A percentile compares a stretch with the other conserved stretches of the same genome.
Conservation (phyloP, 2,329 filamentous ascomycete genomes). For the Cladosporium sp. region DNA sequence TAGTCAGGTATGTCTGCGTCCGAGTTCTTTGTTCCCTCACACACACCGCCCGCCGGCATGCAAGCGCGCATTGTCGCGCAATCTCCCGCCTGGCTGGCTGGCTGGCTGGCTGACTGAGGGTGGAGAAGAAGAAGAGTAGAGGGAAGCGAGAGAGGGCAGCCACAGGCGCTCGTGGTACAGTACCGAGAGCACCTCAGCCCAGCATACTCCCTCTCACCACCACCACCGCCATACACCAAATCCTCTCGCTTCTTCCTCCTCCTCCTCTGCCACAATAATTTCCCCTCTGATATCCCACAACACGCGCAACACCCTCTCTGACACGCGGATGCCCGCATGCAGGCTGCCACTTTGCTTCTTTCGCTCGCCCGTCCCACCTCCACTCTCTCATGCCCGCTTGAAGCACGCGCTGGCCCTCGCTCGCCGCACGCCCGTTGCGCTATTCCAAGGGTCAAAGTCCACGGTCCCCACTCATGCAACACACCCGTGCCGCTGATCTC, state of each 20-base stretch:
- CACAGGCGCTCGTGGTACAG: not conserved
- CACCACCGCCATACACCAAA: not conserved
- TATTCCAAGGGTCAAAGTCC: conserved; percentile 13
- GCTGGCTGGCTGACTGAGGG: not conserved
- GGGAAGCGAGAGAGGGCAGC: not conserved
- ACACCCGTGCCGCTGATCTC: conserved; percentile 18
- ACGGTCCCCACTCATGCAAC: conserved; percentile 16
- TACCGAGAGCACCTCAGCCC: not conserved
- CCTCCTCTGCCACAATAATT: too few species aligned
- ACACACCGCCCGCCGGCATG: conserved; percentile 7
- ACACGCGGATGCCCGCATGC: conserved; percentile 12
- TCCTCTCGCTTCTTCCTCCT: too few species aligned
- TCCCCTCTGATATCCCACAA: not conserved
- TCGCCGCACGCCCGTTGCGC: conserved; percentile 13
- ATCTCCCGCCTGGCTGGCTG: not conserved
- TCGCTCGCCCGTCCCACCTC: not conserved
- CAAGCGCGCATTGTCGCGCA: conserved; percentile 7
- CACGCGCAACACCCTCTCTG: not conserved
- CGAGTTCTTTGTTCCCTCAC: conserved; percentile 12
- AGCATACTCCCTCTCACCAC: not conserved
- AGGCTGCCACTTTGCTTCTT: conserved; percentile 6
- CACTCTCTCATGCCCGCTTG: conserved; percentile 14
- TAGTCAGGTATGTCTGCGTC: conserved; percentile 6
- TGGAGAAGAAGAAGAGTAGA: not conserved
- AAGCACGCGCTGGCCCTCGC: conserved; percentile 11